Base-by-base conservation (phyloP, 495 filamentous ascomycete species). In the Patellaria atrata region DNA sequence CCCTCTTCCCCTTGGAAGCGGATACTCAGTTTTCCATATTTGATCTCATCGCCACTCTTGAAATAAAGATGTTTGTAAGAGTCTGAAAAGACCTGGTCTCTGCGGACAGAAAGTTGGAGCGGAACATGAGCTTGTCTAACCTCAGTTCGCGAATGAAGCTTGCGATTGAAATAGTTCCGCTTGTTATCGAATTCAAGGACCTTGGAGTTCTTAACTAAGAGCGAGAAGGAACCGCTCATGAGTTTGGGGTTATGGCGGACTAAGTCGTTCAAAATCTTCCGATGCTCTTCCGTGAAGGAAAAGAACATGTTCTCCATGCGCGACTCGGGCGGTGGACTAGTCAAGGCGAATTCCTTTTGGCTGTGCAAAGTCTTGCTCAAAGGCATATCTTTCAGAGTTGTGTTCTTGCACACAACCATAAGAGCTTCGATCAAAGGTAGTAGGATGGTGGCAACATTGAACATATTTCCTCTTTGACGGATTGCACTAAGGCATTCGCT, bases 101-200 rank as follows among this genome's bases (percentile, higher is more conserved):
- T 80, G 42, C 89, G 81, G 33, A 96, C 81, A 44, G 70, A 73
- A 27, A 99, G 71, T 54, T 94, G 86, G 30, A 99, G 65, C 37
- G 91, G 67, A 38, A 77, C 75, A 44, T 82, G 73, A 17, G 74
- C 57, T 38, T 76, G 68, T 41, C 74, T 62, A 42, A 70, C 64
- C 43, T 79, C 71, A 9, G 67, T 66, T 35, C 86, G 81, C 22
- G 73, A 67, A 55, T 96, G 89, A 13, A 99, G 68, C 44, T 80
- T 81, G 27, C 91, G 80, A 55, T 71, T 94, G 64, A 99, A 99
- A 68, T 89, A 99, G 56, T 91, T 94, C 47, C 91, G 86, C 68
- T 99, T 99, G 62, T 96, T 99, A 56, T 99, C 89, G 50, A 99
- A 99, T 47, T 99, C 89, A 29, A 99, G 60, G 10, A 99, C 89